These are phyloP conservation scores for Yamadazyma conglobata DNA, from an alignment of 1,139 yeast genomes.

Conservation along the genomic window DNA sequence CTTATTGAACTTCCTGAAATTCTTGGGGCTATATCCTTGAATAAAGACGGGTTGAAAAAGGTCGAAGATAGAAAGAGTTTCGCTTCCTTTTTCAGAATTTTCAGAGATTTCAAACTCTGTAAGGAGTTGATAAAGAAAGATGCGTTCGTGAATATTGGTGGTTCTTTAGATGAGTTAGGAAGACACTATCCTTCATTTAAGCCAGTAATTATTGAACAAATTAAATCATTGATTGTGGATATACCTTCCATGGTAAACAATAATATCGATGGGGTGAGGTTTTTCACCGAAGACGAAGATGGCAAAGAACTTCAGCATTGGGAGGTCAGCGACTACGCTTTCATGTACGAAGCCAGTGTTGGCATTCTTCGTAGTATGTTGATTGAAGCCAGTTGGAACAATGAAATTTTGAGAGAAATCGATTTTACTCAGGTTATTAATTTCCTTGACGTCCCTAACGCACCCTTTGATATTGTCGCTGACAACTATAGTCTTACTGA, in stretches of 20 bases:
- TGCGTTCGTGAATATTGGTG: slow-evolving; percentile 54
- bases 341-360: slow-evolving; percentile 44
- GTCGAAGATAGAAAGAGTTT: slow-evolving; percentile 50
- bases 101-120: slow-evolving; percentile 48
- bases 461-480: slow-evolving; percentile 58
- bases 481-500: slow-evolving; percentile 57
- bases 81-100: slow-evolving; percentile 47
- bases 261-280: slow-evolving; percentile 35
- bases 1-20: slow-evolving; percentile 68
- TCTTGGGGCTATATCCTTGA: slow-evolving; percentile 80
- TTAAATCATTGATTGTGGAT: slow-evolving; percentile 44
- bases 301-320: slow-evolving; percentile 49
- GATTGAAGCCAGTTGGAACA: slow-evolving; percentile 51
- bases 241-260: slow-evolving; percentile 39
- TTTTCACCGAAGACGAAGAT: slow-evolving; percentile 38
- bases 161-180: slow-evolving; percentile 74
- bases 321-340: slow-evolving; percentile 47
- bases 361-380: slow-evolving; percentile 46
- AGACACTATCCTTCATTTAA: slow-evolving; percentile 79
- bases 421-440: slow-evolving; percentile 43
- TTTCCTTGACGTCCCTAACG: slow-evolving; percentile 41
- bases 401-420: slow-evolving; percentile 36
- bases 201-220: slow-evolving; percentile 52
- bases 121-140: slow-evolving; percentile 42
- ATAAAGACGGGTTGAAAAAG: slow-evolving; percentile 64